Conservation (phyloP, 176 grass and related monocot species). For the Avena sativa region DNA sequence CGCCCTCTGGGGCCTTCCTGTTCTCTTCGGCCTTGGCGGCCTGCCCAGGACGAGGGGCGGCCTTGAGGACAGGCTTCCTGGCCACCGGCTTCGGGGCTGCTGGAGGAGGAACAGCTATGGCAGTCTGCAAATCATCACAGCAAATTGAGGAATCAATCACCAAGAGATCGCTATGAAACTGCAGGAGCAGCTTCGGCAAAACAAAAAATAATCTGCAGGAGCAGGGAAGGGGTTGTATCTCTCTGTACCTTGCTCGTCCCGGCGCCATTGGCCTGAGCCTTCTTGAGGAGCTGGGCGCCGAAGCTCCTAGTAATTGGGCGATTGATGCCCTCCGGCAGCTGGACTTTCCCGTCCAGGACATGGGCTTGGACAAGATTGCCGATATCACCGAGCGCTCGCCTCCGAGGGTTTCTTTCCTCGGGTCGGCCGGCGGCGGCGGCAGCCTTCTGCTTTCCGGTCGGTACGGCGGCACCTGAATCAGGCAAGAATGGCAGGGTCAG, state of each 20-base stretch:
- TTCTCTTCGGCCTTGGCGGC: slow-evolving; percentile 41
- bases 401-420: slow-evolving; percentile 29
- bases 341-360: neutral
- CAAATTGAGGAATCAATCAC: neutral
- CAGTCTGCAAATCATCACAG: slow-evolving; percentile 6
- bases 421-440: slow-evolving; percentile 30
- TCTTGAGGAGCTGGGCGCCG: slow-evolving; percentile 62
- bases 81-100: slow-evolving; percentile 40
- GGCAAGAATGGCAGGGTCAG: neutral
- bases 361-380: slow-evolving; percentile 54
- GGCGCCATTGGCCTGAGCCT: slow-evolving; percentile 55
- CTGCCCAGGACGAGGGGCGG: slow-evolving; percentile 32
- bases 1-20: slow-evolving; percentile 2
- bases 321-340: slow-evolving; percentile 53
- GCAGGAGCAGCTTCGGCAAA: too few species aligned
- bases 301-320: slow-evolving; percentile 64
- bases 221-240: neutral
- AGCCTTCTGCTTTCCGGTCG: slow-evolving; percentile 54
- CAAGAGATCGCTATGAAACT: neutral
- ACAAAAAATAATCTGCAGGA: neutral
- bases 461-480: slow-evolving; percentile 49
- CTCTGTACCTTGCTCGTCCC: slow-evolving; percentile 41
- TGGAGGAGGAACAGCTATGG: slow-evolving; percentile 10
- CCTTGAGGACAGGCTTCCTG: slow-evolving; percentile 47
- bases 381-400: slow-evolving; percentile 68